Percentiles rank a stretch among this genome's conserved stretches.
Conservation (phyloP, 805 yeast species). For the Schwanniomyces yamadae region DNA sequence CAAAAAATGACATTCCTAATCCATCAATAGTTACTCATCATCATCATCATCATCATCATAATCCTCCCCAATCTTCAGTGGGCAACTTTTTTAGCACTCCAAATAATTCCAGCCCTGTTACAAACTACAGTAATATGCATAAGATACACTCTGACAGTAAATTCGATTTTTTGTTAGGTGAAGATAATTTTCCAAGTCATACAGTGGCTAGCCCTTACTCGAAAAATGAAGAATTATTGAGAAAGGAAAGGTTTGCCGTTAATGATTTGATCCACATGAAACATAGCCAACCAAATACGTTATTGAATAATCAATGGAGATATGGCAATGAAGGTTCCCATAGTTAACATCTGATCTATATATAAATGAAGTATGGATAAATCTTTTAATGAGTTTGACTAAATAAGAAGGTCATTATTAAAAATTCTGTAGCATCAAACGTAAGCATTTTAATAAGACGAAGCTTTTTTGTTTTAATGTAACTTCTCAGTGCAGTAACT, state of each 20-base stretch:
- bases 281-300: slow-evolving; percentile 2
- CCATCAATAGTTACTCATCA: slow-evolving; percentile 7
- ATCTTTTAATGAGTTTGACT: too few species aligned
- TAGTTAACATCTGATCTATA: too few species aligned
- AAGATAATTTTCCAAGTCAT: slow-evolving; percentile 19
- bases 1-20: slow-evolving; percentile 1
- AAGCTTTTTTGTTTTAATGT: too few species aligned
- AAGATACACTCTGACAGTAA: slow-evolving; percentile 16
- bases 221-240: slow-evolving; percentile 18
- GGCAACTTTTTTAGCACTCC: slow-evolving; percentile 3
- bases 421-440: too few species aligned
- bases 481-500: too few species aligned
- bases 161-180: slow-evolving; percentile 21
- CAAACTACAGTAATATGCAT: slow-evolving; percentile 3
- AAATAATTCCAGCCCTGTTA: background rate
- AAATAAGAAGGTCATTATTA: too few species aligned
- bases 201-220: slow-evolving; percentile 9
- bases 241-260: slow-evolving; percentile 30
- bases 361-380: too few species aligned
- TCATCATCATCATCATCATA: slow-evolving; percentile 3
- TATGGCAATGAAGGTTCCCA: slow-evolving; percentile 1
- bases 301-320: slow-evolving; percentile 1
- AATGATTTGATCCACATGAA: slow-evolving; percentile 27
- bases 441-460: too few species aligned
- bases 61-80: slow-evolving; percentile 1